Evolutionary conservation across 192 early-diverging fungal species (phyloP).

Genomic region (Ambispora gerdemannii): DNA sequence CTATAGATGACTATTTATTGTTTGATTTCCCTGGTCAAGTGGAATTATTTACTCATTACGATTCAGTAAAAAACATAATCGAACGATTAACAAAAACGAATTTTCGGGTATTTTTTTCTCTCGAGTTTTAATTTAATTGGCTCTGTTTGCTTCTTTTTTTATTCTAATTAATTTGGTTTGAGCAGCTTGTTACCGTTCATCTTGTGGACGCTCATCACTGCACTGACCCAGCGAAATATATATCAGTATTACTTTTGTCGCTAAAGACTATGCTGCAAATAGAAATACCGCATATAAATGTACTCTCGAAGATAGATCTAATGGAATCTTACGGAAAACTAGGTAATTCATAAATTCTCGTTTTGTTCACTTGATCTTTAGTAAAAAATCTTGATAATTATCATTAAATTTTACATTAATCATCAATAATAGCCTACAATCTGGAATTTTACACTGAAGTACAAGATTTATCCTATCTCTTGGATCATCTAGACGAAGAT

Average conservation of each 20-base stretch:
- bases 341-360: constrained; percentile 32
- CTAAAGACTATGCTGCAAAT: constrained; percentile 92
- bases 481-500: constrained; percentile 72
- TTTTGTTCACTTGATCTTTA: neutral
- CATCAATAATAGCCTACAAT: constrained; percentile 78
- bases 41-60: constrained; percentile 95
- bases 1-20: constrained; percentile 81
- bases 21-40: constrained; percentile 98
- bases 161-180: constrained; percentile 4
- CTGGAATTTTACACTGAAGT: constrained; percentile 96
- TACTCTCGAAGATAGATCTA: constrained; percentile 94
- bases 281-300: constrained; percentile 94
- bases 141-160: constrained; percentile 26
- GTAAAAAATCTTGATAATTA: no score
- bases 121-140: constrained; percentile 1
- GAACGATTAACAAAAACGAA: constrained; percentile 64
- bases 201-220: constrained; percentile 91
- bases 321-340: constrained; percentile 74
- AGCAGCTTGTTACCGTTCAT: constrained; percentile 72
- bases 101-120: constrained; percentile 57
- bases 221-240: constrained; percentile 87
- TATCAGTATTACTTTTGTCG: constrained; percentile 85
- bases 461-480: constrained; percentile 80
- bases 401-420: constrained; percentile 13
- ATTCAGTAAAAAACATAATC: constrained; percentile 74